A percentile compares a stretch with the other conserved stretches of the same genome.
phyloP scores from a whole-genome alignment of 768 basidiomycete species.

The Kwoniella shandongensis region DNA sequence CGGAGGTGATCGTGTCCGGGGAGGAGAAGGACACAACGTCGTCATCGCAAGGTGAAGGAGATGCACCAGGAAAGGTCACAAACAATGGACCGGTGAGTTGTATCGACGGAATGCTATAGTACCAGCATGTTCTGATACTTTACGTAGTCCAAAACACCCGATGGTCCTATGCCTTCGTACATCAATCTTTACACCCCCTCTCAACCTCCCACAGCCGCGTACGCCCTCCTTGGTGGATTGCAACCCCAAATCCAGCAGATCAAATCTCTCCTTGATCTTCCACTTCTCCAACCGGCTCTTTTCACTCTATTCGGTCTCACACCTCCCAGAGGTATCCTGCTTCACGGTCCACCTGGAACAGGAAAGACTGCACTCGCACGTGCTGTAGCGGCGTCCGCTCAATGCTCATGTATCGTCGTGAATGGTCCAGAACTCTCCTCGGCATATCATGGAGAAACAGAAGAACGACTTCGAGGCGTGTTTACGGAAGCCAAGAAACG shows the following conservation, averaged over 20 bases:
- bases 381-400: constrained; percentile 77
- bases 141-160: not conserved
- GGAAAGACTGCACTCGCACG: constrained; percentile 96
- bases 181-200: constrained; percentile 52
- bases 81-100: not conserved
- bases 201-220: constrained; percentile 57
- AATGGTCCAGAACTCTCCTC: constrained; percentile 94
- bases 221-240: constrained; percentile 81
- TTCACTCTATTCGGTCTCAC: constrained; percentile 83
- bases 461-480: constrained; percentile 81
- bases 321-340: constrained; percentile 89
- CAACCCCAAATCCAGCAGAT: constrained; percentile 83
- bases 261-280: constrained; percentile 79
- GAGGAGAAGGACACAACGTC: not conserved
- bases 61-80: not conserved
- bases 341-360: constrained; percentile 95
- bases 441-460: constrained; percentile 96
- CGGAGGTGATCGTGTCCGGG: constrained; percentile 18
- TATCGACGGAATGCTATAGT: not conserved
- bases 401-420: constrained; percentile 83
- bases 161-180: constrained; percentile 43
- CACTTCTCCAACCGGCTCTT: constrained; percentile 75
- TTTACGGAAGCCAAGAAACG: constrained; percentile 78
- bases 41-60: not conserved
- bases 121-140: not conserved